Conservation (phyloP, 2,329 filamentous ascomycete genomes). For the Fusarium udum region DNA sequence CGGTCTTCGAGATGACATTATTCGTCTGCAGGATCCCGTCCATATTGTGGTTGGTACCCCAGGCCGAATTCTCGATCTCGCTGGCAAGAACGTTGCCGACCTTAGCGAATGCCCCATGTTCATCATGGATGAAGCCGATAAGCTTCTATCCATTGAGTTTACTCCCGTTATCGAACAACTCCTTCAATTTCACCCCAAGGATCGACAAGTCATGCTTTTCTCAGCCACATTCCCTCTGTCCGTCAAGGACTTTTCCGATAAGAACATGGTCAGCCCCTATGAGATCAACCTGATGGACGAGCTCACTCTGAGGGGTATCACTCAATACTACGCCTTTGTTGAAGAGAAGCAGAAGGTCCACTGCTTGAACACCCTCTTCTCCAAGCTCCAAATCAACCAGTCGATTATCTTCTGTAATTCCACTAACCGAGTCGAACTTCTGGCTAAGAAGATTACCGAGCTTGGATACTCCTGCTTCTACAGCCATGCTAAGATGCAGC, state of each 20-base stretch:
- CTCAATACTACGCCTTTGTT: slow-evolving; percentile 98
- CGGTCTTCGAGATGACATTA: slow-evolving; percentile 93
- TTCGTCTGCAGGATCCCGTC: slow-evolving; percentile 91
- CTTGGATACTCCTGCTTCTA: slow-evolving; percentile 99
- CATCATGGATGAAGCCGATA: slow-evolving; percentile 99
- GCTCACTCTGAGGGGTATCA: slow-evolving; percentile 96
- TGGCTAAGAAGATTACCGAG: slow-evolving; percentile 99
- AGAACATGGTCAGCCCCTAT: slow-evolving; percentile 95
- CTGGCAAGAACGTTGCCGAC: slow-evolving; percentile 95
- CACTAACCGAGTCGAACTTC: slow-evolving; percentile 94
- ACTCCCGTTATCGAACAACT: slow-evolving; percentile 97
- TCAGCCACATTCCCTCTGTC: slow-evolving; percentile 97
- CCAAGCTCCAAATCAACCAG: slow-evolving; percentile 99
- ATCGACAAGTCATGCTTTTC: slow-evolving; percentile 99
- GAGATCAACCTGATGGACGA: slow-evolving; percentile 99
- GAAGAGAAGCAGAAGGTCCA: slow-evolving; percentile 99
- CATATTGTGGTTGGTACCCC: slow-evolving; percentile 98
- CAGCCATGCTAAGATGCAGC: slow-evolving; percentile 97
- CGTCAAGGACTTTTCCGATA: slow-evolving; percentile 97
- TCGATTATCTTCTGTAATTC: slow-evolving; percentile 99
- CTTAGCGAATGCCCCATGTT: slow-evolving; percentile 96
- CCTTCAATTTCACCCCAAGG: slow-evolving; percentile 93
- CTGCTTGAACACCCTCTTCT: slow-evolving; percentile 98
- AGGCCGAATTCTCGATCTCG: slow-evolving; percentile 93
- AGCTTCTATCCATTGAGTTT: slow-evolving; percentile 95